A percentile compares a stretch with the other conserved stretches of the same genome.
These are phyloP conservation scores for Arctium lappa DNA, from an alignment of 129 eudicot genomes.

Conservation along the genomic window DNA sequence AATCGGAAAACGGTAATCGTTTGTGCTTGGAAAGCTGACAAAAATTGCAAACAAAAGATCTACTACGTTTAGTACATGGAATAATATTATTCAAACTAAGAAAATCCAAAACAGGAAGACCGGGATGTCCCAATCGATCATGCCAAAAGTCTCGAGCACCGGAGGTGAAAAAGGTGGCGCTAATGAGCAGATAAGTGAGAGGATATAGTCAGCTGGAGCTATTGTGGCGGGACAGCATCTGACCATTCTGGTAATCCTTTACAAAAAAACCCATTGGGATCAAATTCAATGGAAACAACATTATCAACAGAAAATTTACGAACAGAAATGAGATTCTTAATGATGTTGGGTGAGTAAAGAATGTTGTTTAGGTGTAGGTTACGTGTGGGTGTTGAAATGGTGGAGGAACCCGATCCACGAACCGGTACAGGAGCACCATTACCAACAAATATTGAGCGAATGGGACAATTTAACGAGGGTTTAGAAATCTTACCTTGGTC, in stretches of 20 bases:
- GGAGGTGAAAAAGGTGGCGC: not conserved
- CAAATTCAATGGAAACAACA: not conserved
- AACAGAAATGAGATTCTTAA: not conserved
- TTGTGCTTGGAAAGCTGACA: not conserved
- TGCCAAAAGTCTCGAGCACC: not conserved
- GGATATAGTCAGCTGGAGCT: not conserved
- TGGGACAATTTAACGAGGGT: not conserved
- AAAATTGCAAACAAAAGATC: not conserved
- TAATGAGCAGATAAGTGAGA: not conserved
- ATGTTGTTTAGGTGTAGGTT: not conserved
- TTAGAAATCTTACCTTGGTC: not conserved
- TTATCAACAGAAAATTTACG: not conserved
- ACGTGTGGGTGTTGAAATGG: not conserved
- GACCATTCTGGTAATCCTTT: not conserved
- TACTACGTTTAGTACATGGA: not conserved
- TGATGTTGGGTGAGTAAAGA: not conserved
- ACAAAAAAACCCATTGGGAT: not conserved
- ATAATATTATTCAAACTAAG: not conserved
- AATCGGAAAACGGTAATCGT: conserved; percentile 3
- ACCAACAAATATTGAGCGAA: not conserved
- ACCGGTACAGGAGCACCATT: not conserved
- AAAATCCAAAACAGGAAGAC: not conserved
- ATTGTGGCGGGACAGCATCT: not conserved
- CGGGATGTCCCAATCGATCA: not conserved
- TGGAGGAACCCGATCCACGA: not conserved